Conservation (phyloP, 306 rosid species). For the Alnus glutinosa region DNA sequence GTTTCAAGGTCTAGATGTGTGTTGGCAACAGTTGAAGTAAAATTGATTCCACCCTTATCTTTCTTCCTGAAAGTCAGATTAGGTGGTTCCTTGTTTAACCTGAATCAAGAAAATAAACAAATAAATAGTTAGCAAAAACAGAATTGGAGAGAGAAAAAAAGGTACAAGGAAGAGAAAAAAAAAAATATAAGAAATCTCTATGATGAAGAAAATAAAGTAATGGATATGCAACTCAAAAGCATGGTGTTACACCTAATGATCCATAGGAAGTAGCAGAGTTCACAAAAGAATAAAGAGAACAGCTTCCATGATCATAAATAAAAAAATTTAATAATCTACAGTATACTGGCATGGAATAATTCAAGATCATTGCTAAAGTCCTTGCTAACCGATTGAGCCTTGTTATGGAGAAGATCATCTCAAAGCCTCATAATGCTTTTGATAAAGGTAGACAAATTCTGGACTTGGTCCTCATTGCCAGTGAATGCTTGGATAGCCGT, state of each 20-base stretch:
- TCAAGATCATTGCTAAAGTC: too few species aligned
- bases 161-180: neutral
- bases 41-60: conserved; percentile 95
- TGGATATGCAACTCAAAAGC: neutral
- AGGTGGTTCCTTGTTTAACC: conserved; percentile 97
- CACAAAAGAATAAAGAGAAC: neutral
- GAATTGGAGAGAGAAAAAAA: neutral
- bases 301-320: neutral
- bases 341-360: neutral
- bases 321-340: neutral
- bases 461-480: too few species aligned
- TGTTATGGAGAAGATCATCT: too few species aligned
- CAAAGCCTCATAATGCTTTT: too few species aligned
- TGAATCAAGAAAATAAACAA: conserved; percentile 27
- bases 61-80: conserved; percentile 89
- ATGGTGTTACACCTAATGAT: neutral
- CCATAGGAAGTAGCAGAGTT: neutral
- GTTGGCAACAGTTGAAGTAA: conserved; percentile 85
- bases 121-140: conserved; percentile 21
- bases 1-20: conserved; percentile 93
- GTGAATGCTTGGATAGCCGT: too few species aligned
- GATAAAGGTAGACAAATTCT: too few species aligned
- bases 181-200: neutral
- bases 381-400: too few species aligned
- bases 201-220: neutral